Conservation (phyloP, 1,139 yeast species). For the Lodderomyces pseudojiufengensis region DNA sequence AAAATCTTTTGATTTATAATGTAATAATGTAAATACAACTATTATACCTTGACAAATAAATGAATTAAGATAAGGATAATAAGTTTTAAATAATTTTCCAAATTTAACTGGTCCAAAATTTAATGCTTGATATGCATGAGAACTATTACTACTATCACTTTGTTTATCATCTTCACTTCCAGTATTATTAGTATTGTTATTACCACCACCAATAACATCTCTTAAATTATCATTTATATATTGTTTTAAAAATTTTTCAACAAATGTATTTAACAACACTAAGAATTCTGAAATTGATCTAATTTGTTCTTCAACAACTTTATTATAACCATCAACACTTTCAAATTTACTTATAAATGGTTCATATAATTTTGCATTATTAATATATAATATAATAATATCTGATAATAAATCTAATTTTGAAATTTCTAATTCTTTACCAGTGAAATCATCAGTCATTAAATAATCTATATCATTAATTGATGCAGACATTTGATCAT, state of each 20-base stretch:
- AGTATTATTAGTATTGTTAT: neutral
- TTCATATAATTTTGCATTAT: conserved; percentile 50
- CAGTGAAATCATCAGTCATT: conserved; percentile 12
- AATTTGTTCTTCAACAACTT: conserved; percentile 29
- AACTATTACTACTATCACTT: conserved; percentile 1
- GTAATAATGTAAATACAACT: conserved; percentile 47
- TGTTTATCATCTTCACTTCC: neutral
- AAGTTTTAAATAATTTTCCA: conserved; percentile 33
- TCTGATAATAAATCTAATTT: conserved; percentile 39
- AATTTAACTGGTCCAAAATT: conserved; percentile 16
- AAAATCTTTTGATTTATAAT: conserved; percentile 38
- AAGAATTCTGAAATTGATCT: conserved; percentile 39
- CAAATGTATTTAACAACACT: conserved; percentile 21
- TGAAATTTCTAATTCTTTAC: conserved; percentile 31
- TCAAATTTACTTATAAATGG: conserved; percentile 45
- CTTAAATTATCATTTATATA: conserved; percentile 7
- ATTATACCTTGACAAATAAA: conserved; percentile 51
- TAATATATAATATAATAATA: conserved; percentile 44
- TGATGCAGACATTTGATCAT: conserved; percentile 2
- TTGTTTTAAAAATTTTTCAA: conserved; percentile 14
- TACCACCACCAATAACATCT: conserved; percentile 1
- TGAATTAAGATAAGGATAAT: conserved; percentile 47
- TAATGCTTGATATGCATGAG: conserved; percentile 1
- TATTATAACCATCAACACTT: conserved; percentile 23
- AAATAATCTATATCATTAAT: conserved; percentile 2